Base-by-base conservation (phyloP, 1,284 basidiomycete genomes). In the Stygiomarasmius scandens region DNA sequence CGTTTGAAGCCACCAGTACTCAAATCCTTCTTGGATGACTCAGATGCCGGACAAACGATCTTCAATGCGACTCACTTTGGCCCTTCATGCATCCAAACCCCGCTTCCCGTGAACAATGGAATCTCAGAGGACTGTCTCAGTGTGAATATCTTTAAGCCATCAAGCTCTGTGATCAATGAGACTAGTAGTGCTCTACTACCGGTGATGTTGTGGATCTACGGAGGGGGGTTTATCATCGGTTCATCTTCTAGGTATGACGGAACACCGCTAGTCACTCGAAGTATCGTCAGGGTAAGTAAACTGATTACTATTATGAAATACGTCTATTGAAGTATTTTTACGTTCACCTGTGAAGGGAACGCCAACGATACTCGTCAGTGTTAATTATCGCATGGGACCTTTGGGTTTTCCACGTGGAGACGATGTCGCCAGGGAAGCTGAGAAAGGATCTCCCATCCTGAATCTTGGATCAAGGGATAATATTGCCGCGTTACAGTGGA, bases 341-440 rank as follows among this genome's bases (percentile, higher is more conserved):
- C 24, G 5, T 16, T 24, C 16, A 34, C 6, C 2, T 27, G 27
- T 19, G 2, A 54, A 81, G 77, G 78, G 76, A 32, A 81, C 77
- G 2, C 81, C 80, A n/a, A 63, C 85, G 23, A 73, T 86, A n/a
- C 81, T 82, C 48, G 82, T 85, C 44, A 80, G 75, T 10, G 49
- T 54, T 38, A 58, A 58, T 20, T 58, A 58, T 34, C 56, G 56
- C n/a, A 19, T 58, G 16, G 52, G 52, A 29, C 52, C 52, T 8
- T 25, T 53, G n/a, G 52, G 52, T 19, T 53, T 76, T 54, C 73
- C 73, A 1, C 69, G 70, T 55, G 74, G 73, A 2, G 45, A 60
- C 2, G 74, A 74, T 52, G 72, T 71, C 16, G 63, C 58, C 8
- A 11, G 44, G 10, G 49, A 56, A 12, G 27, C 63, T 0, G 38